Evolutionary conservation across 1,139 yeast genomes (phyloP).

Genomic region (Hansenula sp.): DNA sequence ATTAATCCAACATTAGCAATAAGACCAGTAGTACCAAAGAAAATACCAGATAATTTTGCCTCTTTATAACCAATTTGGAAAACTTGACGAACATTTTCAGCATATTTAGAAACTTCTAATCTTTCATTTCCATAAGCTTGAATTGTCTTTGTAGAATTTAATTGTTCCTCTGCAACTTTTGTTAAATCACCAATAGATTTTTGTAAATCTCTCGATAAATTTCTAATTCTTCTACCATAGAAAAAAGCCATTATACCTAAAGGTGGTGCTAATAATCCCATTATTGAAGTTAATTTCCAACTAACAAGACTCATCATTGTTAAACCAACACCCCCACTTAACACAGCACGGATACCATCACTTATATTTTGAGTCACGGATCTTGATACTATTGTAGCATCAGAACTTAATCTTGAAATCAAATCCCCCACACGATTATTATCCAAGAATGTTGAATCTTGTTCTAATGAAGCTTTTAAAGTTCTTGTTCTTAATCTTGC

Average conservation of each 20-base stretch:
- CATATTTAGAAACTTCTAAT: constrained; percentile 56
- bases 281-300: constrained; percentile 73
- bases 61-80: constrained; percentile 76
- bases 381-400: constrained; percentile 84
- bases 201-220: constrained; percentile 73
- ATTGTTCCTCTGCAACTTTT: constrained; percentile 90
- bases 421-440: constrained; percentile 91
- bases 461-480: constrained; percentile 73
- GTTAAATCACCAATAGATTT: constrained; percentile 84
- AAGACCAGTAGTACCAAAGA: constrained; percentile 76
- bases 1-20: constrained; percentile 80
- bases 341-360: constrained; percentile 81
- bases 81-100: constrained; percentile 69
- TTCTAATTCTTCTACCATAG: constrained; percentile 79
- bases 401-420: constrained; percentile 82
- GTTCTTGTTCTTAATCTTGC: constrained; percentile 78
- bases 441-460: constrained; percentile 89
- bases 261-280: constrained; percentile 83
- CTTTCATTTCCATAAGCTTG: constrained; percentile 88
- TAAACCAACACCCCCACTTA: constrained; percentile 79
- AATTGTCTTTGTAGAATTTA: constrained; percentile 81
- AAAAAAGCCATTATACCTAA: constrained; percentile 71
- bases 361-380: constrained; percentile 86
- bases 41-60: constrained; percentile 73
- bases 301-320: constrained; percentile 91